Base-by-base conservation (phyloP, 805 yeast species). In the Saturnispora besseyi region DNA sequence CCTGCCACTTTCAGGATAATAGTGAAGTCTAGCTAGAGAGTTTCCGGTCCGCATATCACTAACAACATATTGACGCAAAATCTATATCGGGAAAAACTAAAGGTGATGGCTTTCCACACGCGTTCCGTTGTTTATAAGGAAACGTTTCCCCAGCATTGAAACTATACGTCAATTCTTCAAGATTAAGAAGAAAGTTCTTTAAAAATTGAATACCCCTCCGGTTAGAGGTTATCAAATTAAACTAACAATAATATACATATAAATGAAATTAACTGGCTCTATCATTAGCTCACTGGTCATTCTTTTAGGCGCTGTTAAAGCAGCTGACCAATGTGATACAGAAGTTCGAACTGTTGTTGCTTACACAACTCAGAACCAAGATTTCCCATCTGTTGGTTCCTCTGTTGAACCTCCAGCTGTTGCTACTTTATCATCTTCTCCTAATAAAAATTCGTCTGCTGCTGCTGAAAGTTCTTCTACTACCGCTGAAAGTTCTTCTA, bases 341-440 rank as follows among this genome's bases (percentile, higher is more conserved):
- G 21, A 12, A 10, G 12, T 18, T 11, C 24, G 15, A 38, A 38
- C 28, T 24, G 42, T 38, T 24, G 29, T 38, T 24, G 42, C 28
- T 22, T 38, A 38, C 42, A 26, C 30, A 4, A 38, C 42, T 12
- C 42, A 38, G 22, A 22, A 38, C 10, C 42, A 38, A 13, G 28
- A 36, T 12, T 36, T 36, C 8, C 31, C 41, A 31, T 40, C 32
- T n/a, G 28, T 6, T 13, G 42, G 30, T 7, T 22, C 28, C 1
- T 10, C 59, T 30, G 36, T 60, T 7, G 52, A 60, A 18, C 37
- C 59, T 11, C 10, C 52, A 8, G 38, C 51, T 18, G 15, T 52
- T 26, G 32, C 37, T 36, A 15, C 15, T 15, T 10, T 15, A 49
- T 49, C 57, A 4, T 37, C 45, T 22, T 33, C 55, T 5, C 28